Evolutionary conservation across 371 early-diverging fungal genomes (phyloP).

Genomic region (Mucor ambiguus): DNA sequence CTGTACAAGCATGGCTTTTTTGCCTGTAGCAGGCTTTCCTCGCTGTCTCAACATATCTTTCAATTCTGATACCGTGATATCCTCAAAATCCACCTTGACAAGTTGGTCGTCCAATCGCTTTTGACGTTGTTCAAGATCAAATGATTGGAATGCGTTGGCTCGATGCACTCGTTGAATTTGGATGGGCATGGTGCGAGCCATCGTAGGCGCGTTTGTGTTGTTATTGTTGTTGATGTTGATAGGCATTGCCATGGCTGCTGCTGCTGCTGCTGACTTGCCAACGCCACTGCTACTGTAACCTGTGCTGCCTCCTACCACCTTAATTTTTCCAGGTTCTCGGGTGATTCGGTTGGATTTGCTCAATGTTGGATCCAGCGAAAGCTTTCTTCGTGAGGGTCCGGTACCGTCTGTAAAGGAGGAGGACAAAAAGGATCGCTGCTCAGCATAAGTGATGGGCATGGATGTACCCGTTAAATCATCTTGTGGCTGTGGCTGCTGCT

Average conservation of each 20-base stretch:
- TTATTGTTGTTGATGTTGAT: not conserved
- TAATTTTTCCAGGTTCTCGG: conserved; percentile 8
- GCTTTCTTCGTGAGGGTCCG: conserved; percentile 6
- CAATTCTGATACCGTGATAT: conserved; percentile 76
- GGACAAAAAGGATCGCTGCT: conserved; percentile 1
- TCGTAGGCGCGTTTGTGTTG: conserved; percentile 38
- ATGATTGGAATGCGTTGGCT: conserved; percentile 26
- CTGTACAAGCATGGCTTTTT: conserved; percentile 67
- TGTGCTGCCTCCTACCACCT: conserved; percentile 6
- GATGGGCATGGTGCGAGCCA: conserved; percentile 39
- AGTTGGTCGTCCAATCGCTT: conserved; percentile 64
- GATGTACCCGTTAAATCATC: conserved; percentile 9
- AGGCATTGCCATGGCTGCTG: conserved; percentile 2
- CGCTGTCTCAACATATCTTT: conserved; percentile 76
- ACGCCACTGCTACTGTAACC: not conserved
- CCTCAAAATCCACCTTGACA: conserved; percentile 69
- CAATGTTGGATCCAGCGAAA: conserved; percentile 14
- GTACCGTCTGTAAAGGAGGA: conserved; percentile 17
- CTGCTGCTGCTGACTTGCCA: not conserved
- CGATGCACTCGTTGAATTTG: conserved; percentile 42
- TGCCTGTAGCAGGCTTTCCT: conserved; percentile 71
- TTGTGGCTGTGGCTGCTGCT: conserved; percentile 30
- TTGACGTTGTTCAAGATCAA: conserved; percentile 50
- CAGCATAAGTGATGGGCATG: conserved; percentile 8
- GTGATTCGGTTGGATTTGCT: conserved; percentile 9